Evolutionary conservation across 331 rosid species (phyloP).

Genomic region (Phaseolus coccineus): DNA sequence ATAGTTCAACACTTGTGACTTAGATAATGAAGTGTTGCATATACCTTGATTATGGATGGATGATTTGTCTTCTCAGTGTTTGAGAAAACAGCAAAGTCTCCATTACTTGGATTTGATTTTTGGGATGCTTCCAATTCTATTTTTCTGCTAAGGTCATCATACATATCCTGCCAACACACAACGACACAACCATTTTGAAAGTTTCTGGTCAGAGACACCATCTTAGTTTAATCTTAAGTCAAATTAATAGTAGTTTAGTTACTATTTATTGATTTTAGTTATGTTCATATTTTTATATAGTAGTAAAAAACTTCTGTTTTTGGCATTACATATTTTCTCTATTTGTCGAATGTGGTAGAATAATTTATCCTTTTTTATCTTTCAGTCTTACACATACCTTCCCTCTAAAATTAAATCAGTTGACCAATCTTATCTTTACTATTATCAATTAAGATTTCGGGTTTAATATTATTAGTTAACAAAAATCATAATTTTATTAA

Average conservation of each 20-base stretch:
- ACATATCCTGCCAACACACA: conserved; percentile 56
- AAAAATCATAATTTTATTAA: too few species aligned
- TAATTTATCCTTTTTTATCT: too few species aligned
- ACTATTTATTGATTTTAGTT: neutral
- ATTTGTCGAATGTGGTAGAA: too few species aligned
- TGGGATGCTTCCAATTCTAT: conserved; percentile 43
- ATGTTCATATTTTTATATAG: neutral
- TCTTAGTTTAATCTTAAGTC: neutral
- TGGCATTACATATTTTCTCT: too few species aligned
- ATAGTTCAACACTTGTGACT: neutral
- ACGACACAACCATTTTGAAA: neutral
- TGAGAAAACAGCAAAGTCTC: conserved; percentile 51
- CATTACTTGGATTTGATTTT: conserved; percentile 35
- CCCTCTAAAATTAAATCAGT: too few species aligned
- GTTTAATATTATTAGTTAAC: too few species aligned
- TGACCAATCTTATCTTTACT: too few species aligned
- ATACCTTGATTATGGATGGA: conserved; percentile 70
- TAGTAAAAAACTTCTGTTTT: too few species aligned
- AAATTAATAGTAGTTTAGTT: neutral
- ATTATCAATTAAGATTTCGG: too few species aligned
- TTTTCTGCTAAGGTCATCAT: conserved; percentile 54
- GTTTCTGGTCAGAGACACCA: neutral
- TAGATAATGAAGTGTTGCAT: neutral
- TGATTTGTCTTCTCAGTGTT: conserved; percentile 56
- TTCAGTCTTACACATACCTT: too few species aligned